Evolutionary conservation across 371 early-diverging fungal genomes (phyloP).

Genomic region (Umbelopsis sp.): DNA sequence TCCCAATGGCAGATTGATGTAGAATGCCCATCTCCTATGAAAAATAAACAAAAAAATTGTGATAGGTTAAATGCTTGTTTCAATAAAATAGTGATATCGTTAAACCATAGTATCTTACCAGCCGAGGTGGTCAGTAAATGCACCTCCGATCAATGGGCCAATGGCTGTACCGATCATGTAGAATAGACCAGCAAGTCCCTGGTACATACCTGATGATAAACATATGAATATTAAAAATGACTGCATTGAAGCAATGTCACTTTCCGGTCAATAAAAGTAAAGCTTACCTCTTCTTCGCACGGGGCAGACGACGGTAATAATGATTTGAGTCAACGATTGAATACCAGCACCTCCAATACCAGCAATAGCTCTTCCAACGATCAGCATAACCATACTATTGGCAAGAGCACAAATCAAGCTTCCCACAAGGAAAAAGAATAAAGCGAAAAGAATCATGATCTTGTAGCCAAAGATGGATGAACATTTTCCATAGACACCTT

Average conservation of each 20-base stretch:
- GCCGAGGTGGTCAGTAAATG: conserved; percentile 56
- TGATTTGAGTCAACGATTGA: conserved; percentile 65
- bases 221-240: conserved; percentile 28
- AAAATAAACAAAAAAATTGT: no score
- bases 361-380: conserved; percentile 65
- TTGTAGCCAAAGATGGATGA: conserved; percentile 56
- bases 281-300: conserved; percentile 31
- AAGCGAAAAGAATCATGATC: conserved; percentile 31
- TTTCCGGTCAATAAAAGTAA: not conserved
- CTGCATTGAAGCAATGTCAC: conserved; percentile 22
- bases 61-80: not conserved
- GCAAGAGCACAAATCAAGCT: conserved; percentile 46
- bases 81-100: not conserved
- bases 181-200: conserved; percentile 55
- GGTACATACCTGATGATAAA: conserved; percentile 29
- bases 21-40: conserved; percentile 62
- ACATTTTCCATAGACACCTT: conserved; percentile 37
- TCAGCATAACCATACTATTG: conserved; percentile 60
- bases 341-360: conserved; percentile 79
- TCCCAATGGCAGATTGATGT: conserved; percentile 68
- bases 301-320: conserved; percentile 66
- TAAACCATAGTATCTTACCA: conserved; percentile 26
- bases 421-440: conserved; percentile 41
- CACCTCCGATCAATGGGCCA: conserved; percentile 70
- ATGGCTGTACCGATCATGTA: conserved; percentile 61